Evolutionary conservation across 2,329 filamentous ascomycete genomes (phyloP).

Genomic region (Basipetospora chlamydospora): DNA sequence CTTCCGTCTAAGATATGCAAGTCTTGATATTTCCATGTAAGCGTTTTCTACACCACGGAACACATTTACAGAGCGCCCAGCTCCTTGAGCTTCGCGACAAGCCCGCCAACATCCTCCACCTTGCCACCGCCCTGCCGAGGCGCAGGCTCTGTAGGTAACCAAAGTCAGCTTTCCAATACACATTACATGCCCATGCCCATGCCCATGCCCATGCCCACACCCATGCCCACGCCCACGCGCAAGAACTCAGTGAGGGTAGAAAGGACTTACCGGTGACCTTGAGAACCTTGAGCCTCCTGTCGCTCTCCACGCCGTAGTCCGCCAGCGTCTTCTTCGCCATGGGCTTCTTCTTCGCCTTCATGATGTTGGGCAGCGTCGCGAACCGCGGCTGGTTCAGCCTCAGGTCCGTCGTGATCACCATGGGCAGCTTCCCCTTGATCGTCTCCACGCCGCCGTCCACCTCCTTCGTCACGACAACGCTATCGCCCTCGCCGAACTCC

Average conservation of each 20-base stretch:
- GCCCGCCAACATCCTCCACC: constrained; percentile 93
- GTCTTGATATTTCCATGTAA: no score
- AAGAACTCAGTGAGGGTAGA: no score
- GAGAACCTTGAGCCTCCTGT: constrained; percentile 69
- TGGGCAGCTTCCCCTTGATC: constrained; percentile 67
- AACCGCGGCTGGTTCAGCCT: constrained; percentile 90
- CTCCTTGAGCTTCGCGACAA: constrained; percentile 90
- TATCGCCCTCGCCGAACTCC: constrained; percentile 54
- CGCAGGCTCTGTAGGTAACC: constrained; percentile 52
- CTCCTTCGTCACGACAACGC: constrained; percentile 69
- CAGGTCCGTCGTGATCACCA: constrained; percentile 92
- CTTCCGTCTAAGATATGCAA: no score
- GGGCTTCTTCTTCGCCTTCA: constrained; percentile 99
- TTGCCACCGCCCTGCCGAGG: constrained; percentile 85
- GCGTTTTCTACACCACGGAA: no score
- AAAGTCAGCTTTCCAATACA: background rate
- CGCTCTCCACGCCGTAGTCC: constrained; percentile 66
- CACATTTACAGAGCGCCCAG: constrained; percentile 67
- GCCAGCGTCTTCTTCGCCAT: constrained; percentile 78
- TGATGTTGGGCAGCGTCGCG: constrained; percentile 92
- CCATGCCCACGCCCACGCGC: constrained; percentile 6
- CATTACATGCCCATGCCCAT: no score
- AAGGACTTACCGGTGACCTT: constrained; percentile 64
- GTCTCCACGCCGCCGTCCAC: constrained; percentile 95
- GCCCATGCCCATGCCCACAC: no score